A percentile compares a stretch with the other conserved stretches of the same genome.
Conservation (phyloP, 139 green algal species). For the Asterochloris sp. region DNA sequence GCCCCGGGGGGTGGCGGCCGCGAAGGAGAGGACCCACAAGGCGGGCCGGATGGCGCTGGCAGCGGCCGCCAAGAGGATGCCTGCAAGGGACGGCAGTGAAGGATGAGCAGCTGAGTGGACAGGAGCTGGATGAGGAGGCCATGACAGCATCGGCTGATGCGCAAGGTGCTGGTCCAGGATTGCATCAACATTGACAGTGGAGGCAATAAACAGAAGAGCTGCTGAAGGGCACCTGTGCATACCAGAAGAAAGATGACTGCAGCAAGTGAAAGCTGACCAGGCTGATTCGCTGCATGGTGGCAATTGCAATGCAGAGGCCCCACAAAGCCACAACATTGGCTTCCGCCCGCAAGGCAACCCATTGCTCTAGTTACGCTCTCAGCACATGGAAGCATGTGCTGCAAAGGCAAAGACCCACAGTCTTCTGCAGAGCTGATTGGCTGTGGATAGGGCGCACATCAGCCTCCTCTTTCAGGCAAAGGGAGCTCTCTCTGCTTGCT, state of each 20-base stretch:
- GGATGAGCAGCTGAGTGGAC: not conserved
- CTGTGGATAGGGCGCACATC: not conserved
- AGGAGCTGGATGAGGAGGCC: not conserved
- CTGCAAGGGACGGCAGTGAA: not conserved
- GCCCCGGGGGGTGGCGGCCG: constrained; percentile 18
- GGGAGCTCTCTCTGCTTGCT: too few relatives aligned
- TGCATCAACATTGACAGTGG: not conserved
- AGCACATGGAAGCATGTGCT: not conserved
- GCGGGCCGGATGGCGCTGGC: constrained; percentile 20
- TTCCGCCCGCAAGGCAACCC: not conserved
- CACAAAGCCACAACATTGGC: not conserved
- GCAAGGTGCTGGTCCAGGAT: not conserved
- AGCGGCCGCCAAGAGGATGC: constrained; percentile 3
- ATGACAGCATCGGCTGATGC: not conserved
- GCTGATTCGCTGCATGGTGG: not conserved
- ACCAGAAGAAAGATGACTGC: not conserved
- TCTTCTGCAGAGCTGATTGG: not conserved
- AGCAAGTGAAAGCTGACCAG: not conserved
- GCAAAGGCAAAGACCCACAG: not conserved
- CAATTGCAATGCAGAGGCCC: not conserved
- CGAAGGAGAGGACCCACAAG: constrained; percentile 21
- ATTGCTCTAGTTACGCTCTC: not conserved
- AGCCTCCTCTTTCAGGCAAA: not conserved
- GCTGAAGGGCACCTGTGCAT: not conserved
- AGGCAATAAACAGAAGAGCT: not conserved